Conservation (phyloP, 2,329 filamentous ascomycete species). For the Ceratocystis albifundus region DNA sequence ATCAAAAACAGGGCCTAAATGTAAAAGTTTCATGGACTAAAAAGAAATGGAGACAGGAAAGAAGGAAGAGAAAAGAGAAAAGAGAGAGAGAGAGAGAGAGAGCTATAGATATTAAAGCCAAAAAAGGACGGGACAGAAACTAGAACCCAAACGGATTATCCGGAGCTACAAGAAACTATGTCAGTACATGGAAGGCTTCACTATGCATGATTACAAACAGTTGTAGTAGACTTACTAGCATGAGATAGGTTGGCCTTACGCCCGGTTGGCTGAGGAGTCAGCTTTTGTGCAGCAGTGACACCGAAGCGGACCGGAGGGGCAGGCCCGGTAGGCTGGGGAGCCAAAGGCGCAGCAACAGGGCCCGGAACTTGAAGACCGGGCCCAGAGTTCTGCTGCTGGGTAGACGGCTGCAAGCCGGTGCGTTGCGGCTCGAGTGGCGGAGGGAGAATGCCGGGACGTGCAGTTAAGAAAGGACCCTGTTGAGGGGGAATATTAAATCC, state of each 20-base stretch:
- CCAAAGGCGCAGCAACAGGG: slow-evolving; percentile 17
- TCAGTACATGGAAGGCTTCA: neutral
- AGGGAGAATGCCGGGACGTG: slow-evolving; percentile 37
- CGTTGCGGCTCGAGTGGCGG: slow-evolving; percentile 49
- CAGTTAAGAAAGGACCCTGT: slow-evolving; percentile 20
- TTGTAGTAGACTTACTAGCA: slow-evolving; percentile 68
- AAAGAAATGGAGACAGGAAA: slow-evolving; percentile 15
- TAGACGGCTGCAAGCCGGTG: slow-evolving; percentile 38
- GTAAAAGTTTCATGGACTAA: slow-evolving; percentile 6
- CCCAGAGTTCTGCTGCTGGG: slow-evolving; percentile 34
- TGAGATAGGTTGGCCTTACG: slow-evolving; percentile 79
- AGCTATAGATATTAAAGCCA: slow-evolving; percentile 9
- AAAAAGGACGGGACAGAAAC: slow-evolving; percentile 12
- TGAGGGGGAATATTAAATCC: slow-evolving; percentile 26
- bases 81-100: slow-evolving; percentile 1
- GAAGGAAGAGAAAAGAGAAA: slow-evolving; percentile 4
- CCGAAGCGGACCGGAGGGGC: slow-evolving; percentile 84
- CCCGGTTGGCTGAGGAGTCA: slow-evolving; percentile 78
- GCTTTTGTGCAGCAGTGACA: slow-evolving; percentile 59
- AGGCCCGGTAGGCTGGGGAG: slow-evolving; percentile 46
- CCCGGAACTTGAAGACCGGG: slow-evolving; percentile 6
- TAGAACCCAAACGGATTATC: slow-evolving; percentile 45
- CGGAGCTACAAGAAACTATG: slow-evolving; percentile 33
- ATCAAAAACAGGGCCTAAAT: slow-evolving; percentile 5
- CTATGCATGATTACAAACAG: neutral